These are phyloP conservation scores for Fragosphaeria purpurea DNA, from an alignment of 2,329 filamentous ascomycete species.

Conservation along the genomic window DNA sequence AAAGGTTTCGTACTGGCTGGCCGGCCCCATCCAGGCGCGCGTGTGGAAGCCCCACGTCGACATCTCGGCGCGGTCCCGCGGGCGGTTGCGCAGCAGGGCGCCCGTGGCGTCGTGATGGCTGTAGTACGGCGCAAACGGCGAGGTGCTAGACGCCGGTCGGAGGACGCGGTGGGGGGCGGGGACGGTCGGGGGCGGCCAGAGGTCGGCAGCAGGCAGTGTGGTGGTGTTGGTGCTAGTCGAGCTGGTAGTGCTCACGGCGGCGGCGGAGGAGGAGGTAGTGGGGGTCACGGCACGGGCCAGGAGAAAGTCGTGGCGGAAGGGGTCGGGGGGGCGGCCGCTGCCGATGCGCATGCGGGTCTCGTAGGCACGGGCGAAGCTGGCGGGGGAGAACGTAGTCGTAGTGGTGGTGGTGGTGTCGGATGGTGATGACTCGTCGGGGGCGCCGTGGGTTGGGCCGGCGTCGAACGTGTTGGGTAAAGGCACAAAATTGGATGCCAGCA, in stretches of 20 bases:
- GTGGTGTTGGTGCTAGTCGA: conserved; percentile 19
- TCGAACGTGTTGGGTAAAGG: too few species aligned
- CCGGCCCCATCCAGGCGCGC: conserved; percentile 58
- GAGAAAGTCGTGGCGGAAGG: conserved; percentile 56
- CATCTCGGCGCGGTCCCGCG: conserved; percentile 45
- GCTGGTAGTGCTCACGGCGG: conserved; percentile 27
- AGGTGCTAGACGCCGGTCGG: conserved; percentile 20
- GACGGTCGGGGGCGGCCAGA: conserved; percentile 69
- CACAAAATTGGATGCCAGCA: too few species aligned
- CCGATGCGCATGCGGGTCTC: conserved; percentile 45
- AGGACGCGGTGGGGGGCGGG: conserved; percentile 49
- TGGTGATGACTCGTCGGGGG: too few species aligned
- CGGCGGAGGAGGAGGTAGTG: conserved; percentile 25
- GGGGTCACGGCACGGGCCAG: conserved; percentile 42
- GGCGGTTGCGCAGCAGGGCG: conserved; percentile 18
- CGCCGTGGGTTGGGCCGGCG: too few species aligned
- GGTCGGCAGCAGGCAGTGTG: conserved; percentile 14
- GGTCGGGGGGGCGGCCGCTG: conserved; percentile 13
- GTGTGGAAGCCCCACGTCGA: conserved; percentile 65
- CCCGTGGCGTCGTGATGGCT: not conserved
- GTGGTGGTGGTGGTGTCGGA: too few species aligned
- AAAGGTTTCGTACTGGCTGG: conserved; percentile 45
- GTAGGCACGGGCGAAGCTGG: conserved; percentile 12
- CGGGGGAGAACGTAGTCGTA: not conserved
- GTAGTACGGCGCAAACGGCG: conserved; percentile 18